Evolutionary conservation across 345 rosid genomes (phyloP), one percentile per base, ranked within the genome.

Genomic region (Dimocarpus longan): DNA sequence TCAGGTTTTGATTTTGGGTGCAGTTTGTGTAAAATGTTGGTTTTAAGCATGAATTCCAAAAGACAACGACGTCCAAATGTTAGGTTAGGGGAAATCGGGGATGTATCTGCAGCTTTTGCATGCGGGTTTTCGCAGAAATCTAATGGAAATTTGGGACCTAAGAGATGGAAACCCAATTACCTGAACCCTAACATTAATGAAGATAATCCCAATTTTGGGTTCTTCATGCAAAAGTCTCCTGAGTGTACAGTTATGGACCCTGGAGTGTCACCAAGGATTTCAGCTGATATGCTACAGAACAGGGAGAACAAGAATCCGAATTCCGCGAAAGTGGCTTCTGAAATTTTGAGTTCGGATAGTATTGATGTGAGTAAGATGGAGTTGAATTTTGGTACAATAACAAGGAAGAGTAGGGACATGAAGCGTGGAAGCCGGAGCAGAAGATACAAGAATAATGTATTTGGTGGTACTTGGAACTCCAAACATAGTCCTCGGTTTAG

Each of bases 31-130:
- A 76, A 77, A 80, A 87, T 89, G 90, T 79, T 87, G 83, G 83
- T 86, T 46, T 74, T 84, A 79, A 82, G 78, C 81, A 86, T 90
- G 93, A 86, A 85, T 76, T 81, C 86, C 10, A 88, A 88, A 79
- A 68, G 93, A 70, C 87, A 82, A 78, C 85, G 93, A 64, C 88
- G 91, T 66, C 91, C 91, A 13, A 89, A 86, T 69, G 90, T 90
- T 74, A 90, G 93, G 77, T 80, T 90, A 72, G 89, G 89, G 63
- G 93, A 90, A 77, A 65, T 90, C 13, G 93, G 91, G 44, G 91
- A 90, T 81, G 74, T 82, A 46, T 83, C 93, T 78, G 91, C 93
- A 12, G 91, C 92, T 74, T 85, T 85, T 86, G 88, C 89, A 39
- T 84, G 90, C 65, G 86, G 88, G 60, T 79, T 84, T 80, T 79